These are phyloP conservation scores for Hemileia vastatrix DNA, from an alignment of 1,284 basidiomycete genomes.

Conservation along the genomic window DNA sequence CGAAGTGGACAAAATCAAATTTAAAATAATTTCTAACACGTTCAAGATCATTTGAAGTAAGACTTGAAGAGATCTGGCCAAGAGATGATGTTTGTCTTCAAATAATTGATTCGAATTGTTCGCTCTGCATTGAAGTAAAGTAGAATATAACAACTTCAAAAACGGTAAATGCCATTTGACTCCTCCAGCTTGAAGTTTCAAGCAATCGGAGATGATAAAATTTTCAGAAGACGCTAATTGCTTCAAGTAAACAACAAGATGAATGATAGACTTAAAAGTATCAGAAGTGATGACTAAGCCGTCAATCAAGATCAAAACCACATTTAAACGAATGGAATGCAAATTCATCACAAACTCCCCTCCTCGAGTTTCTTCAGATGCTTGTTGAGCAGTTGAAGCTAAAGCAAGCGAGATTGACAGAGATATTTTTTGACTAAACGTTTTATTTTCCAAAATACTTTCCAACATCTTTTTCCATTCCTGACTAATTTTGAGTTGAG, in stretches of 20 bases:
- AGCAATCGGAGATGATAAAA: constrained; percentile 11
- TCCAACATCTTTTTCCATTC: constrained; percentile 19
- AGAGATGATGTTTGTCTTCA: constrained; percentile 11
- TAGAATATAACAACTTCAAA: constrained; percentile 16
- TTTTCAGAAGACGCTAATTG: constrained; percentile 15
- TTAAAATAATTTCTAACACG: constrained; percentile 18
- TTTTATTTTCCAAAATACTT: constrained; percentile 6
- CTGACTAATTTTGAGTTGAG: constrained; percentile 18
- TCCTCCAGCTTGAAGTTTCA: constrained; percentile 12
- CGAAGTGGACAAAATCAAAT: constrained; percentile 4
- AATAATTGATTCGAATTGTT: constrained; percentile 2
- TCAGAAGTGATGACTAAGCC: constrained; percentile 12
- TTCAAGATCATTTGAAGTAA: constrained; percentile 15
- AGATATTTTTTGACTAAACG: background rate
- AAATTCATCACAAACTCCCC: constrained; percentile 22
- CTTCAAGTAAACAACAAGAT: constrained; percentile 10
- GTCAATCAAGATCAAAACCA: constrained; percentile 15
- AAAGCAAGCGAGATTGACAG: constrained; percentile 12
- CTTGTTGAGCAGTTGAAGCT: background rate
- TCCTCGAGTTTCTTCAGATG: constrained; percentile 11
- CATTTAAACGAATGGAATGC: constrained; percentile 19
- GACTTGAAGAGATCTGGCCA: constrained; percentile 7
- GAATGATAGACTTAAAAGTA: constrained; percentile 13
- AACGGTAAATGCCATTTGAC: constrained; percentile 16
- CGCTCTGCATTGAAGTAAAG: constrained; percentile 7